These are phyloP conservation scores for Prunus mira DNA, from an alignment of 306 rosid species.

Conservation along the genomic window DNA sequence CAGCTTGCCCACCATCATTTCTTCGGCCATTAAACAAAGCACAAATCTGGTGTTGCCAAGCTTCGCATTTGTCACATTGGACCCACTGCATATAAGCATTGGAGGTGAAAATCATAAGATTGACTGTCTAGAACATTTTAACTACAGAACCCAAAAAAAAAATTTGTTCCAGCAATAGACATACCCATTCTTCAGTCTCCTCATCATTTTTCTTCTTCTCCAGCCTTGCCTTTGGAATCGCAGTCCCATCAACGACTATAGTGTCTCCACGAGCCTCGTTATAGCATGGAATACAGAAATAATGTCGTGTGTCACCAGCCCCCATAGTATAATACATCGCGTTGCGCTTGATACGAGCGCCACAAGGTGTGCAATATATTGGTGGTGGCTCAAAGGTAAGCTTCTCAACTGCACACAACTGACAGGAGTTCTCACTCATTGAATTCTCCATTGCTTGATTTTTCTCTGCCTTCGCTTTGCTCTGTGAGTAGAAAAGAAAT, in stretches of 20 bases:
- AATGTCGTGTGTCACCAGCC: conserved; percentile 89
- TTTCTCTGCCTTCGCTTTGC: conserved; percentile 96
- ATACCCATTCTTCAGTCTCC: conserved; percentile 96
- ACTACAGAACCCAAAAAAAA: background rate
- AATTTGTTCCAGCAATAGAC: conserved; percentile 3
- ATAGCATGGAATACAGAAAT: conserved; percentile 91
- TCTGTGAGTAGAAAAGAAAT: conserved; percentile 42
- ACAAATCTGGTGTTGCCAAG: conserved; percentile 99
- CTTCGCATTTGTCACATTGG: conserved; percentile 99
- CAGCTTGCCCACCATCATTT: conserved; percentile 97
- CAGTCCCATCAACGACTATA: conserved; percentile 77
- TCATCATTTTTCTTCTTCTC: conserved; percentile 98
- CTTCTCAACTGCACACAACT: conserved; percentile 96
- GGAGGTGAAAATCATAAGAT: conserved; percentile 28
- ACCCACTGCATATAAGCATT: conserved; percentile 72
- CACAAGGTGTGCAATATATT: conserved; percentile 88
- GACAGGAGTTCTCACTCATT: conserved; percentile 99
- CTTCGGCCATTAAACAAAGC: conserved; percentile 94
- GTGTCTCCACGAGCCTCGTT: conserved; percentile 88
- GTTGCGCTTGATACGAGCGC: conserved; percentile 89
- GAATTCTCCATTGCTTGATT: conserved; percentile 93
- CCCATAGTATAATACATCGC: conserved; percentile 89
- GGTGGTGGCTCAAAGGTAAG: conserved; percentile 98
- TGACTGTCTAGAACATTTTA: conserved; percentile 7
- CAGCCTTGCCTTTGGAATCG: conserved; percentile 70